Percentiles rank a stretch among this genome's conserved stretches.
Conservation (phyloP, 163 green algal species). For the Chloromonas sp. region DNA sequence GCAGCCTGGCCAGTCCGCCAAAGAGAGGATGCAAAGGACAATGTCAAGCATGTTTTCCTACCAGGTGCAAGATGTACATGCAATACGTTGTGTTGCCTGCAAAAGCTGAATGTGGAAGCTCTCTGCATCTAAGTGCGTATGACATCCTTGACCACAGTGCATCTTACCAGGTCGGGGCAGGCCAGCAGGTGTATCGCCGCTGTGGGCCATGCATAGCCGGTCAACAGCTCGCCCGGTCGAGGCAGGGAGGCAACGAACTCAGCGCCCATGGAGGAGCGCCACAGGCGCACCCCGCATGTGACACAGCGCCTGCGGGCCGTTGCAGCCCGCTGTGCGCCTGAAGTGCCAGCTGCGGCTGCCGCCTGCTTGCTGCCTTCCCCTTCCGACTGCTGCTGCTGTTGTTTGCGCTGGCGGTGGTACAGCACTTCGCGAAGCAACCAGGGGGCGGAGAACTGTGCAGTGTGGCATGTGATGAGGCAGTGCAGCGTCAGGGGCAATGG, state of each 20-base stretch:
- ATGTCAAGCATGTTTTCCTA: too few species aligned
- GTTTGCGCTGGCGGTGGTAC: neutral
- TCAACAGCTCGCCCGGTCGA: neutral
- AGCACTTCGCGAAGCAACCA: conserved; percentile 6
- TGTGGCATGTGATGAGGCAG: neutral
- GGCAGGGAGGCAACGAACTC: neutral
- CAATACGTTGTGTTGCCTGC: too few species aligned
- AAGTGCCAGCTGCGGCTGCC: neutral
- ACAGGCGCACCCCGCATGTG: neutral
- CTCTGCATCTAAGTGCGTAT: too few species aligned
- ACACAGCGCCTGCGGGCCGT: neutral
- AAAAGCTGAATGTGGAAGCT: too few species aligned
- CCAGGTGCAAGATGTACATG: too few species aligned
- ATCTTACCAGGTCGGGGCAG: conserved; percentile 5
- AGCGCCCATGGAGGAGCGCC: neutral
- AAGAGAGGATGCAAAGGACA: too few species aligned
- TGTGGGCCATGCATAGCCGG: neutral
- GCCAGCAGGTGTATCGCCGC: conserved; percentile 1
- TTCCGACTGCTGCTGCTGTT: neutral
- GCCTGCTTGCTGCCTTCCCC: neutral
- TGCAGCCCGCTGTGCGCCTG: neutral
- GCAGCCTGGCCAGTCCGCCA: too few species aligned
- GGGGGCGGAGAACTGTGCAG: neutral
- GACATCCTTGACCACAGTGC: too few species aligned
- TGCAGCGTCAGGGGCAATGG: neutral